Percentiles rank a stretch among this genome's conserved stretches.
phyloP scores from a whole-genome alignment of 2,329 filamentous ascomycete genomes.

The Phoma sp. region DNA sequence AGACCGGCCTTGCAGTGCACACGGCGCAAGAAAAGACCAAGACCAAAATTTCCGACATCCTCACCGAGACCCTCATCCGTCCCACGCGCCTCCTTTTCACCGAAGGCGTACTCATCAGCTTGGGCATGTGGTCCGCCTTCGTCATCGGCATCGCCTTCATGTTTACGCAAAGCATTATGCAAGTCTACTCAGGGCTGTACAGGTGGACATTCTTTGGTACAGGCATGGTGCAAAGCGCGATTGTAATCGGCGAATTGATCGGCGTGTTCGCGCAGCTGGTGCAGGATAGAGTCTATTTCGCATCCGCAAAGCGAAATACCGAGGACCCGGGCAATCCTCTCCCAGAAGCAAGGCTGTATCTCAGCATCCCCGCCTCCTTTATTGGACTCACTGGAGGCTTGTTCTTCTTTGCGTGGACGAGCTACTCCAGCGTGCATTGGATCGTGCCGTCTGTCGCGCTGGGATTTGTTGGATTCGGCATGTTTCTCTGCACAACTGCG shows the following conservation, averaged over 20 bases:
- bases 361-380: slow-evolving; percentile 52
- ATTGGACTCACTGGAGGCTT: slow-evolving; percentile 56
- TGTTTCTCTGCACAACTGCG: slow-evolving; percentile 54
- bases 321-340: slow-evolving; percentile 50
- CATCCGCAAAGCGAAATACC: slow-evolving; percentile 47
- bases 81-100: slow-evolving; percentile 53
- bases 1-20: slow-evolving; percentile 33
- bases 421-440: slow-evolving; percentile 53
- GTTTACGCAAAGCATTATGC: slow-evolving; percentile 56
- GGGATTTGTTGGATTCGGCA: slow-evolving; percentile 57
- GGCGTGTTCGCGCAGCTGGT: slow-evolving; percentile 48
- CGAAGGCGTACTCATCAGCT: slow-evolving; percentile 57
- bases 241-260: slow-evolving; percentile 55
- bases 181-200: slow-evolving; percentile 51
- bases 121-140: slow-evolving; percentile 58
- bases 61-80: slow-evolving; percentile 47
- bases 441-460: slow-evolving; percentile 56
- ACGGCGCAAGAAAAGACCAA: slow-evolving; percentile 45
- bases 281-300: slow-evolving; percentile 50
- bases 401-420: slow-evolving; percentile 60
- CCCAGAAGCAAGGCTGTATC: slow-evolving; percentile 55
- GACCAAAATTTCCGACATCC: slow-evolving; percentile 38
- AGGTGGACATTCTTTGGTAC: slow-evolving; percentile 50
- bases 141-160: slow-evolving; percentile 56
- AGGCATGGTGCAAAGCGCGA: slow-evolving; percentile 53